Evolutionary conservation across 2,329 filamentous ascomycete species (phyloP).

Genomic region (Alternaria metachromatica): DNA sequence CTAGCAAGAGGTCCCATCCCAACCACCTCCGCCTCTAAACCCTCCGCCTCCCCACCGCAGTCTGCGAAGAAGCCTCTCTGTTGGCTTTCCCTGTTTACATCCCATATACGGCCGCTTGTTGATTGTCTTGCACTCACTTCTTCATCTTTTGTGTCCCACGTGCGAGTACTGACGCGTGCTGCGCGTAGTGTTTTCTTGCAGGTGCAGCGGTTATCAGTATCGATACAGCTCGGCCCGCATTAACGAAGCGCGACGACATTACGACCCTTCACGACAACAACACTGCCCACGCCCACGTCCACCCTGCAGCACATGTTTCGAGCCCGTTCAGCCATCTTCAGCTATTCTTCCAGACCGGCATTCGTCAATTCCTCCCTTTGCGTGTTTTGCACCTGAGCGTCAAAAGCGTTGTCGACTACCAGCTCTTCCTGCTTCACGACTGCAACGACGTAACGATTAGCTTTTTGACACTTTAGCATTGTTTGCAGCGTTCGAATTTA

Average conservation of each 20-base stretch:
- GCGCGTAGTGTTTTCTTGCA: slow-evolving; percentile 35
- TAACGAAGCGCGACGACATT: slow-evolving; percentile 42
- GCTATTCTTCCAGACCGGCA: slow-evolving; percentile 39
- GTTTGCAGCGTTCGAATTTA: slow-evolving; percentile 48
- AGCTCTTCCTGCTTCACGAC: slow-evolving; percentile 43
- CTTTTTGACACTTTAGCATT: slow-evolving; percentile 49
- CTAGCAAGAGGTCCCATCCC: slow-evolving; percentile 49
- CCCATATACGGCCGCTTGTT: slow-evolving; percentile 32
- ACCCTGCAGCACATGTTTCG: slow-evolving; percentile 30
- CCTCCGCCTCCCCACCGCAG: slow-evolving; percentile 44
- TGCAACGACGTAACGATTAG: slow-evolving; percentile 51
- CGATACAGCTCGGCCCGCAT: slow-evolving; percentile 42
- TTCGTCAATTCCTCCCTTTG: slow-evolving; percentile 38
- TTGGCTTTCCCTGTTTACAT: slow-evolving; percentile 28
- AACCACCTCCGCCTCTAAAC: slow-evolving; percentile 52
- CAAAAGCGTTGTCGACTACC: slow-evolving; percentile 39
- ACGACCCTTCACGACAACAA: slow-evolving; percentile 37
- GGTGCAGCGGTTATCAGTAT: slow-evolving; percentile 35
- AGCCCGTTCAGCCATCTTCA: slow-evolving; percentile 14
- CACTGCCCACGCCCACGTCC: slow-evolving; percentile 14
- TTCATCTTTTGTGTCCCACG: slow-evolving; percentile 8
- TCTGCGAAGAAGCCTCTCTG: slow-evolving; percentile 34
- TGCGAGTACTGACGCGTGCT: slow-evolving; percentile 33
- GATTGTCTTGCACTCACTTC: slow-evolving; percentile 8
- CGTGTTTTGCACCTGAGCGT: slow-evolving; percentile 38